phyloP scores from a whole-genome alignment of 2,329 filamentous ascomycete genomes.

The Karstenula rhodostoma region DNA sequence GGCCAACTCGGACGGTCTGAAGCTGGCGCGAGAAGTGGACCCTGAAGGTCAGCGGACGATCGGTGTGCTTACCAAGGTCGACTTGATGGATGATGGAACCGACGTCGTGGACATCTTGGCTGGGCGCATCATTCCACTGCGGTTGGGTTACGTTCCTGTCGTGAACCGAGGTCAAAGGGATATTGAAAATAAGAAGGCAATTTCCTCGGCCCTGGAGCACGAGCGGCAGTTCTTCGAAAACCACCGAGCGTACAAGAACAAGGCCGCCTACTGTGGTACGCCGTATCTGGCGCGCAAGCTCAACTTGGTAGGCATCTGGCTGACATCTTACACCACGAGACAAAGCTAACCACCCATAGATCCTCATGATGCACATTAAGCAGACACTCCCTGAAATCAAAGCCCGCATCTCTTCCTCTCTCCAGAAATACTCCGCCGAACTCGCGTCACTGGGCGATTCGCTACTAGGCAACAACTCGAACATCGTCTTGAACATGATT shows the following conservation, averaged over 20 bases:
- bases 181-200: conserved; percentile 97
- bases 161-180: conserved; percentile 98
- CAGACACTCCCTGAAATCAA: conserved; percentile 99
- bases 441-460: conserved; percentile 86
- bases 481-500: conserved; percentile 98
- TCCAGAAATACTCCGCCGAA: conserved; percentile 90
- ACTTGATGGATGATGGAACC: conserved; percentile 98
- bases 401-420: conserved; percentile 89
- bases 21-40: conserved; percentile 95
- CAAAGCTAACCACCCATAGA: conserved; percentile 58
- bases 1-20: conserved; percentile 97
- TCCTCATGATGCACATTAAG: conserved; percentile 99
- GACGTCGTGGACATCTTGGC: conserved; percentile 99
- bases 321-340: neutral
- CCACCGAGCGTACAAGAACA: conserved; percentile 98
- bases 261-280: conserved; percentile 97
- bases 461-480: conserved; percentile 93
- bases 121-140: conserved; percentile 93
- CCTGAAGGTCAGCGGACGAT: conserved; percentile 98
- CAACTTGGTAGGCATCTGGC: conserved; percentile 69
- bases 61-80: conserved; percentile 97
- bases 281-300: conserved; percentile 96
- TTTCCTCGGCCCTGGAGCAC: conserved; percentile 86
- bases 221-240: conserved; percentile 98
- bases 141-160: conserved; percentile 94